phyloP scores from a whole-genome alignment of 306 rosid genomes.

The Vachellia collinsii region DNA sequence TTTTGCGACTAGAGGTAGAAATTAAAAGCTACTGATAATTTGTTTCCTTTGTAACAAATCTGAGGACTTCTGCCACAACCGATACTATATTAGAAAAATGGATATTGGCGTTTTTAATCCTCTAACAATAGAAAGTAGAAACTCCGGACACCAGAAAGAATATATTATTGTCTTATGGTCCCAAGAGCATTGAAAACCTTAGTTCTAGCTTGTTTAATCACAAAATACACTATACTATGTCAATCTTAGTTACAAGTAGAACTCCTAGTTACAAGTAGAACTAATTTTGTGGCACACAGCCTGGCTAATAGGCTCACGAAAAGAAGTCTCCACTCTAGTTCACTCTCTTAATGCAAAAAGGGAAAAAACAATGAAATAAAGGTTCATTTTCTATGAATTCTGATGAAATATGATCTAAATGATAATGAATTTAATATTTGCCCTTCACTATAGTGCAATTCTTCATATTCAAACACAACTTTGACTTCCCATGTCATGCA shows the following conservation, averaged over 20 bases:
- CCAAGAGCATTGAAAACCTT: background rate
- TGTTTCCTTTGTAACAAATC: background rate
- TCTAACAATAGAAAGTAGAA: background rate
- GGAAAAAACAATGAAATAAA: background rate
- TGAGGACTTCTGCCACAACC: background rate
- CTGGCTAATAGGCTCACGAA: background rate
- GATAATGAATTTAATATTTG: background rate
- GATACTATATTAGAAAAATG: background rate
- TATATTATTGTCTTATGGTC: background rate
- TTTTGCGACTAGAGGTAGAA: background rate
- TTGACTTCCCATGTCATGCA: constrained; percentile 8
- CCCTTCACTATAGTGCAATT: background rate
- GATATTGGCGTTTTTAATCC: background rate
- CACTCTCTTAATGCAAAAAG: background rate
- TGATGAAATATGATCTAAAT: background rate
- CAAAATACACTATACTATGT: background rate
- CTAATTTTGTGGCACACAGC: background rate
- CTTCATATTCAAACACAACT: background rate
- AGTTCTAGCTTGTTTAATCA: constrained; percentile 5
- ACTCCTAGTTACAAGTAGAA: background rate
- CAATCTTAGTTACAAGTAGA: background rate
- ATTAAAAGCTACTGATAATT: background rate
- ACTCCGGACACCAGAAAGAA: background rate
- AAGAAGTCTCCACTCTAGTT: background rate
- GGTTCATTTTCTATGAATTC: background rate